These are phyloP conservation scores for Solanum bukasovii DNA, from an alignment of 257 asterid species.

Conservation along the genomic window DNA sequence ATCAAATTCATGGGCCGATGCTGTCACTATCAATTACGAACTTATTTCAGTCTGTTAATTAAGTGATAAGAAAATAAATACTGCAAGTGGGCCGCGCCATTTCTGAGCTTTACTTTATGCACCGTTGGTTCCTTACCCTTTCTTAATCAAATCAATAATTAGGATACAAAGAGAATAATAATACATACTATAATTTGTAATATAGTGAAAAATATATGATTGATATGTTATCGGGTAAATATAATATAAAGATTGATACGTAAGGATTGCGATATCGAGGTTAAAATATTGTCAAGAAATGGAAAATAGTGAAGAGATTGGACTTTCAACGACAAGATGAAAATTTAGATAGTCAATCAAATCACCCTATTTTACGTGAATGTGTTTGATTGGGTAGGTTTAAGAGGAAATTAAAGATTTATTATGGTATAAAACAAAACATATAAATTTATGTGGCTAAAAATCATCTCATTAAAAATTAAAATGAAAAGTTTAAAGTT, in stretches of 20 bases:
- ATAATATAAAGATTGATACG: not conserved
- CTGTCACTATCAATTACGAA: conserved; percentile 3
- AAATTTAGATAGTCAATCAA: not conserved
- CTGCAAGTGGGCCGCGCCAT: conserved; percentile 7
- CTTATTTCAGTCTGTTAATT: not conserved
- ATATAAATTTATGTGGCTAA: not conserved
- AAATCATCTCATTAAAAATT: not conserved
- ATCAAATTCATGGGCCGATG: conserved; percentile 1
- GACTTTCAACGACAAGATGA: not conserved
- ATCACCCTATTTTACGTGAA: not conserved
- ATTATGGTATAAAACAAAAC: not conserved
- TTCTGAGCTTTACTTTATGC: conserved; percentile 3
- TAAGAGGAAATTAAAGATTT: not conserved
- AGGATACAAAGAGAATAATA: not conserved
- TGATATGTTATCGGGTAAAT: not conserved
- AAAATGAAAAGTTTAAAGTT: not conserved
- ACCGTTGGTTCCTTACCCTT: conserved; percentile 13
- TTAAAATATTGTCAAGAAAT: not conserved
- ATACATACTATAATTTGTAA: not conserved
- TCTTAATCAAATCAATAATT: not conserved
- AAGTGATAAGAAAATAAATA: not conserved
- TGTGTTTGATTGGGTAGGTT: not conserved
- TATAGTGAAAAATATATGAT: not conserved
- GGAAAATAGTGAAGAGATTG: no score
- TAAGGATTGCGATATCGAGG: not conserved